Evolutionary conservation across 192 early-diverging fungal species (phyloP).

Genomic region (Mortierella hygrophila): DNA sequence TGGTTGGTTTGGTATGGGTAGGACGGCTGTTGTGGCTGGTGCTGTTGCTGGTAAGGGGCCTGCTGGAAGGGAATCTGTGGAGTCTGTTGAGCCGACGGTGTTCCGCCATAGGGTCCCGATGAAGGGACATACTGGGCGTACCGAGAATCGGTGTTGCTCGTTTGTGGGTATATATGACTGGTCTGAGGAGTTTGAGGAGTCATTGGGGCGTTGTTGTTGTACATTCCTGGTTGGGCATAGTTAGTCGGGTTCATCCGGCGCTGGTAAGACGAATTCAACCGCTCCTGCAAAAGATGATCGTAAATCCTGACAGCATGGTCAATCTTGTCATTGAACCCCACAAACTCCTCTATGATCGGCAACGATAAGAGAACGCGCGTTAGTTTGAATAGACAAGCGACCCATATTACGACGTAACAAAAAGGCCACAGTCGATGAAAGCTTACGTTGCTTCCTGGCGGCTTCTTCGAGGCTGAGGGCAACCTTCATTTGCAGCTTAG

Average conservation of each 20-base stretch:
- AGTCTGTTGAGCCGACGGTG: conserved; percentile 19
- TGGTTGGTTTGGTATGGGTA: conserved; percentile 16
- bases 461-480: conserved; percentile 80
- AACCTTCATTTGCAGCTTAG: conserved; percentile 90
- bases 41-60: conserved; percentile 31
- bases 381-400: not conserved
- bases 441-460: conserved; percentile 79
- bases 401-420: not conserved
- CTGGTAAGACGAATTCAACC: conserved; percentile 43
- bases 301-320: conserved; percentile 53
- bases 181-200: conserved; percentile 37
- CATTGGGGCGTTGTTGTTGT: not conserved
- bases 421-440: not conserved
- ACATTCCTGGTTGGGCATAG: conserved; percentile 34
- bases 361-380: not conserved
- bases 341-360: conserved; percentile 36
- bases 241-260: conserved; percentile 39
- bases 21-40: conserved; percentile 13
- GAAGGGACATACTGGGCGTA: conserved; percentile 45
- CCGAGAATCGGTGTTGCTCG: conserved; percentile 18
- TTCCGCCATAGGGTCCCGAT: conserved; percentile 11
- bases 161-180: conserved; percentile 42
- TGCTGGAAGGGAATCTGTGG: conserved; percentile 32
- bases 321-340: conserved; percentile 52
- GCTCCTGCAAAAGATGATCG: conserved; percentile 45